Conservation (phyloP, 2,329 filamentous ascomycete species). For the Aspergillus sp. region DNA sequence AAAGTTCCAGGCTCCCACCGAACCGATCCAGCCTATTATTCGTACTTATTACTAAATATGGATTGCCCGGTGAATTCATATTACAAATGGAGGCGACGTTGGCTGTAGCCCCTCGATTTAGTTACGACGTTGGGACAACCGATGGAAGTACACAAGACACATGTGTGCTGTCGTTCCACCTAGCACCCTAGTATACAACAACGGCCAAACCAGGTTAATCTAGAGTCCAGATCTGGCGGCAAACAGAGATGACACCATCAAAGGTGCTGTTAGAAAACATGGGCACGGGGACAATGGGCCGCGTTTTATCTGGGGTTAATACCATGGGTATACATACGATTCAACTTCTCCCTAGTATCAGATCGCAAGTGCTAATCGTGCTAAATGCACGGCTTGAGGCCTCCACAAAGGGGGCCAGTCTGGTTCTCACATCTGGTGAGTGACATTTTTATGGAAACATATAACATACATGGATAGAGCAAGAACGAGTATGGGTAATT, state of each 20-base stretch:
- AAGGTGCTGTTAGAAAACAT: constrained; percentile 1
- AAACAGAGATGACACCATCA: background rate
- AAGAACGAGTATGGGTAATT: no score
- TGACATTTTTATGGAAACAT: background rate
- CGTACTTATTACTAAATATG: no score
- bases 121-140: constrained; percentile 2
- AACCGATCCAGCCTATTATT: no score
- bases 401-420: constrained; percentile 94
- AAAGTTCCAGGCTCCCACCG: no score
- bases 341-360: no score
- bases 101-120: background rate
- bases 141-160: constrained; percentile 6
- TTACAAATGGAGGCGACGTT: no score
- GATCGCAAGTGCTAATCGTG: background rate
- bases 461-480: no score
- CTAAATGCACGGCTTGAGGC: constrained; percentile 86
- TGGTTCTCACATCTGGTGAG: constrained; percentile 95
- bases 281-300: background rate
- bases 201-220: background rate
- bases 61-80: no score
- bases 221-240: background rate
- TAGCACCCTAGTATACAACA: background rate
- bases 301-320: constrained; percentile 9
- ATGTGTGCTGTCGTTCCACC: background rate
- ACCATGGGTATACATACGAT: constrained; percentile 2